A percentile compares a stretch with the other conserved stretches of the same genome.
Conservation (phyloP, 2,329 filamentous ascomycete species). For the Curvularia verruculosa region DNA sequence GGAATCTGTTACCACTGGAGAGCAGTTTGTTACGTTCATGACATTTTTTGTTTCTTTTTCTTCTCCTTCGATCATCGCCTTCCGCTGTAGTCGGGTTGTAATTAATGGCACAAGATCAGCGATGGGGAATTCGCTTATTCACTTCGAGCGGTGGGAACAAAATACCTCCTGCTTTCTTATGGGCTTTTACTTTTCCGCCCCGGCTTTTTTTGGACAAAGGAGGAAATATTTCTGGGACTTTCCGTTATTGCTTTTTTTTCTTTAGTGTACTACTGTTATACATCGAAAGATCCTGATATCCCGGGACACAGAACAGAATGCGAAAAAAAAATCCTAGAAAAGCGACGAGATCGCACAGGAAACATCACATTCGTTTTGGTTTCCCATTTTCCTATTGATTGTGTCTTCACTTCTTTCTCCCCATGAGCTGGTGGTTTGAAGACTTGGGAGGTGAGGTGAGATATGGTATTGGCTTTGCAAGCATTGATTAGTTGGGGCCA, state of each 20-base stretch:
- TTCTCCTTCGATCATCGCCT: slow-evolving; percentile 30
- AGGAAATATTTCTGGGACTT: slow-evolving; percentile 12
- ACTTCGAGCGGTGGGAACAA: slow-evolving; percentile 32
- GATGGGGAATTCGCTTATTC: slow-evolving; percentile 33
- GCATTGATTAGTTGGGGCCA: neutral
- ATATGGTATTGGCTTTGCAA: neutral
- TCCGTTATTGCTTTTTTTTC: neutral
- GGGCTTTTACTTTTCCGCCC: slow-evolving; percentile 15
- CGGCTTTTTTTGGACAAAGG: slow-evolving; percentile 30
- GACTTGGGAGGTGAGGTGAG: neutral
- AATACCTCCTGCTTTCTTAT: slow-evolving; percentile 27
- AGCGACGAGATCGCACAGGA: slow-evolving; percentile 28
- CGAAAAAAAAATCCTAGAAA: slow-evolving; percentile 34
- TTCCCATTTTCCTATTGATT: neutral
- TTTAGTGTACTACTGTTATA: slow-evolving; percentile 33
- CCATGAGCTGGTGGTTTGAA: neutral
- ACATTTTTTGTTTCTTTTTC: slow-evolving; percentile 16
- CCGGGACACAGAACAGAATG: slow-evolving; percentile 31
- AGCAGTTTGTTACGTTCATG: slow-evolving; percentile 32
- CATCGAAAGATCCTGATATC: slow-evolving; percentile 27
- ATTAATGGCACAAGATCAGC: slow-evolving; percentile 48
- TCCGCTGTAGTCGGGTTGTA: slow-evolving; percentile 43
- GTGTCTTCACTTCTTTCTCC: neutral
- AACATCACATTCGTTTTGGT: slow-evolving; percentile 8
- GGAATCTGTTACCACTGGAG: slow-evolving; percentile 14